A percentile compares a stretch with the other conserved stretches of the same genome.
Conservation (phyloP, 495 filamentous ascomycete genomes). For the Penicillium maclennaniae region DNA sequence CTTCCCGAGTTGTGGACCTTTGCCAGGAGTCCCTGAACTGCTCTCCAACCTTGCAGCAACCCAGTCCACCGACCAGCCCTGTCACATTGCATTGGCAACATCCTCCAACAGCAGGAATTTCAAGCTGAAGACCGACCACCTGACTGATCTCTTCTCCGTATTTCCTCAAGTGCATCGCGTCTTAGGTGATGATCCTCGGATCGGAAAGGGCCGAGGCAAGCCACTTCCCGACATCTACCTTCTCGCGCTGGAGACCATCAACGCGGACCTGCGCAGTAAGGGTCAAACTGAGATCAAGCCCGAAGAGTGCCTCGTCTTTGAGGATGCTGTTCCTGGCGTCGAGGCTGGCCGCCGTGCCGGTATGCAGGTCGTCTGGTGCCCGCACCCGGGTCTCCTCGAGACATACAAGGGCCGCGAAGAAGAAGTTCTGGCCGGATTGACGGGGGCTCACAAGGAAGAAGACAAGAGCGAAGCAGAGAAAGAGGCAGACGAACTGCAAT, state of each 20-base stretch:
- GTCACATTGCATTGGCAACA: constrained; percentile 85
- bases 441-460: constrained; percentile 60
- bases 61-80: constrained; percentile 40
- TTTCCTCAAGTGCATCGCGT: constrained; percentile 69
- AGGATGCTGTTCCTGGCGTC: constrained; percentile 89
- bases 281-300: constrained; percentile 68
- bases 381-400: constrained; percentile 73
- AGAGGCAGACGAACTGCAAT: constrained; percentile 40
- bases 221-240: constrained; percentile 94
- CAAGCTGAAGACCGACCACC: constrained; percentile 72
- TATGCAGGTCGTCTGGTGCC: constrained; percentile 93
- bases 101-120: constrained; percentile 70
- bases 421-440: constrained; percentile 80
- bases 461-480: constrained; percentile 45
- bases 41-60: constrained; percentile 50
- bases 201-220: constrained; percentile 78
- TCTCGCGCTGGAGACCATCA: constrained; percentile 80
- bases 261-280: constrained; percentile 55
- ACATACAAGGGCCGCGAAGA: constrained; percentile 72
- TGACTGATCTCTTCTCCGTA: constrained; percentile 65
- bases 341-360: constrained; percentile 88
- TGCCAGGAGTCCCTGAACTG: constrained; percentile 74
- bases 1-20: constrained; percentile 69
- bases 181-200: constrained; percentile 81
- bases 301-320: constrained; percentile 92